These are phyloP conservation scores for Dimargaris cristalligena DNA, from an alignment of 192 early-diverging fungal genomes.

Conservation along the genomic window DNA sequence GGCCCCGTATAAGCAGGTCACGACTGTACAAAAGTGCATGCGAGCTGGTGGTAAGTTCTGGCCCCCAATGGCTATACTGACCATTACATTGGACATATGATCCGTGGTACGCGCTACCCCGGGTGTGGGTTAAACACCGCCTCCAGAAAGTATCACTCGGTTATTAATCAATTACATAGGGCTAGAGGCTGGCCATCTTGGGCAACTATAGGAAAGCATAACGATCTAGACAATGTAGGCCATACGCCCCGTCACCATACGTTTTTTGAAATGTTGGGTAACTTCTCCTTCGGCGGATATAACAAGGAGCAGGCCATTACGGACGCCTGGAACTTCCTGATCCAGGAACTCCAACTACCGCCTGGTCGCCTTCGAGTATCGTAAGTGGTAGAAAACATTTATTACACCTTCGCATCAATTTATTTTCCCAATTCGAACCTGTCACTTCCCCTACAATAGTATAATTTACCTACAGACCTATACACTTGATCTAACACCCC, in stretches of 20 bases:
- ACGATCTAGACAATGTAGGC: slow-evolving; percentile 47
- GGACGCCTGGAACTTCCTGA: slow-evolving; percentile 40
- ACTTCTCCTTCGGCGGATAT: slow-evolving; percentile 45
- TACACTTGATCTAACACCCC: too few species aligned
- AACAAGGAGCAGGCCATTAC: slow-evolving; percentile 30
- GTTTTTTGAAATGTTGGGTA: slow-evolving; percentile 50
- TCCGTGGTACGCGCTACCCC: neutral
- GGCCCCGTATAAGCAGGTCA: slow-evolving; percentile 28
- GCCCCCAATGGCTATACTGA: too few species aligned
- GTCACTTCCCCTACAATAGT: too few species aligned
- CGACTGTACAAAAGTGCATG: slow-evolving; percentile 34
- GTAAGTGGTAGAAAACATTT: too few species aligned
- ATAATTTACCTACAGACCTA: too few species aligned
- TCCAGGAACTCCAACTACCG: slow-evolving; percentile 32
- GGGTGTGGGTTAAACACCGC: neutral
- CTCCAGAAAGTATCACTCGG: neutral
- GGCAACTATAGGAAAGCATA: slow-evolving; percentile 36
- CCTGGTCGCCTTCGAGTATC: slow-evolving; percentile 34
- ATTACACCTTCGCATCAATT: too few species aligned
- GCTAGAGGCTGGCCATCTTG: neutral
- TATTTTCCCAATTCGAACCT: too few species aligned
- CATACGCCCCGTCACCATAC: slow-evolving; percentile 45
- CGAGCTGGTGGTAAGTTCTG: slow-evolving; percentile 36
- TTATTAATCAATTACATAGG: neutral
- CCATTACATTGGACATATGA: too few species aligned